These are phyloP conservation scores for Polychaeton citri DNA, from an alignment of 2,329 filamentous ascomycete genomes.

Conservation along the genomic window DNA sequence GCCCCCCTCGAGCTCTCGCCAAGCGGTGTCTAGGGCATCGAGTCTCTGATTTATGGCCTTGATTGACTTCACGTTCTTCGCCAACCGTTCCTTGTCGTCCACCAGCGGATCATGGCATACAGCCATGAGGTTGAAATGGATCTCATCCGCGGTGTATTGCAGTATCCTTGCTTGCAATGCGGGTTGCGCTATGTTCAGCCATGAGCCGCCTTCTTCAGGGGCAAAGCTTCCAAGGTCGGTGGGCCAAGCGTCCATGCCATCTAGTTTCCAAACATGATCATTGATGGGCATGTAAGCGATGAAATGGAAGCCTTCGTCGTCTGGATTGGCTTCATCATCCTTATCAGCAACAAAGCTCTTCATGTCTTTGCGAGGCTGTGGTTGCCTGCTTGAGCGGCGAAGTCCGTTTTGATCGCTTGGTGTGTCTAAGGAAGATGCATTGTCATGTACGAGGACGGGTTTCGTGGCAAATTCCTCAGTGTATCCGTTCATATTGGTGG, in stretches of 20 bases:
- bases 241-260: constrained; percentile 66
- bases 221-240: constrained; percentile 42
- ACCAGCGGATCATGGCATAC: constrained; percentile 54
- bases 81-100: constrained; percentile 30
- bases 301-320: constrained; percentile 68
- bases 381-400: constrained; percentile 4
- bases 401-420: too few relatives aligned
- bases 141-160: constrained; percentile 48
- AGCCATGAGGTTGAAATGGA: constrained; percentile 67
- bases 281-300: constrained; percentile 71
- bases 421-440: background rate
- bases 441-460: background rate
- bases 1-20: constrained; percentile 25
- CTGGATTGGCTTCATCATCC: constrained; percentile 32
- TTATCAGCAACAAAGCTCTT: constrained; percentile 25
- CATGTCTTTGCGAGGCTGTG: constrained; percentile 26
- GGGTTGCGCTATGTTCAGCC: constrained; percentile 52
- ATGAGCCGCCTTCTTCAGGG: constrained; percentile 40
- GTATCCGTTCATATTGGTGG: constrained; percentile 2
- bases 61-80: constrained; percentile 32
- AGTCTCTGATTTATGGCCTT: constrained; percentile 28
- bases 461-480: constrained; percentile 4
- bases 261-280: constrained; percentile 74
- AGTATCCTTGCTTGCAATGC: constrained; percentile 56
- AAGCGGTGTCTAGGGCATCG: constrained; percentile 25